Percentiles rank a stretch among this genome's conserved stretches.
Conservation (phyloP, 306 rosid genomes). For the Phaseolus lunatus region DNA sequence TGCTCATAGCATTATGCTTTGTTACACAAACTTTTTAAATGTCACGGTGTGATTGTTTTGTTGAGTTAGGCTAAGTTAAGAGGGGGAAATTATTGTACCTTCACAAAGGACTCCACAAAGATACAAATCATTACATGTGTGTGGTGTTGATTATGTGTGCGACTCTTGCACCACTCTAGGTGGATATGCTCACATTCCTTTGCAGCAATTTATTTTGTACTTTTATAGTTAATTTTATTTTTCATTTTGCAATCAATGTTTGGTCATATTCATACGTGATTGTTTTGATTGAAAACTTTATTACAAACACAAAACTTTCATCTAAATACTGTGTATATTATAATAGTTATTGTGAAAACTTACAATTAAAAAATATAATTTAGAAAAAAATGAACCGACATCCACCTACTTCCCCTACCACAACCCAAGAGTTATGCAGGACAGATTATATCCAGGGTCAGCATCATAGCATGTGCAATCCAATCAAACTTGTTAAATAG, state of each 20-base stretch:
- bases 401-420: not conserved
- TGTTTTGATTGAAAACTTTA: not conserved
- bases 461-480: not conserved
- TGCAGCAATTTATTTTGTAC: not conserved
- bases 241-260: too few species aligned
- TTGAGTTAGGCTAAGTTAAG: not conserved
- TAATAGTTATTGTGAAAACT: not conserved
- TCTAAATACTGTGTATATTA: too few species aligned
- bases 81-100: not conserved
- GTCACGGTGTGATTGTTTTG: constrained; percentile 2
- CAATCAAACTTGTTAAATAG: not conserved
- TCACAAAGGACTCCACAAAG: not conserved
- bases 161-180: not conserved
- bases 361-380: not conserved
- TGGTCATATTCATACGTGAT: too few species aligned
- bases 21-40: not conserved
- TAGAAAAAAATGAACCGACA: not conserved
- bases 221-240: too few species aligned
- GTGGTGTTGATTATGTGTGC: not conserved
- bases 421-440: not conserved
- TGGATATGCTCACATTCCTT: constrained; percentile 1
- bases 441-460: not conserved
- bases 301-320: not conserved
- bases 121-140: not conserved
- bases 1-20: not conserved